Base-by-base conservation (phyloP, 495 filamentous ascomycete genomes). In the Tuber melanosporum region DNA sequence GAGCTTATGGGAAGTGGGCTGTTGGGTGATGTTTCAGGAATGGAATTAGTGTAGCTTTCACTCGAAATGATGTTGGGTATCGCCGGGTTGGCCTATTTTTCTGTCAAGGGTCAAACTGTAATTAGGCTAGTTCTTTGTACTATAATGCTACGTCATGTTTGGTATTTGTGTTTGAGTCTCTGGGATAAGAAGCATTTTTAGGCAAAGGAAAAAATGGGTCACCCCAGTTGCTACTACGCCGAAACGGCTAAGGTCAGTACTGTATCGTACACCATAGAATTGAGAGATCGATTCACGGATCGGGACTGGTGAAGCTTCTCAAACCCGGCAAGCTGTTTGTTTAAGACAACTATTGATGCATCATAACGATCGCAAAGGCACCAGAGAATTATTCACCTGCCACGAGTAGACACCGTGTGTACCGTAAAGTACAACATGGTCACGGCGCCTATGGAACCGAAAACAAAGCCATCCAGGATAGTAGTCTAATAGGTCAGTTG, bases 1-100 rank as follows among this genome's bases (percentile, higher is more conserved):
- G 81, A 76, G 44, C 71, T 79, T 39, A 79, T 83, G 72, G 75
- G 75, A 36, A 81, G 81, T 9, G 81, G 74, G n/a, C 42, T 80
- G 32, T 78, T 82, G 26, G 81, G 81, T 1, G 81, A 82, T 71
- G 81, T 77, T 19, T 26, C 52, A 3, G 81, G 73, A 43, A 79
- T 79, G 74, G 81, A 82, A n/a, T 80, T 82, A 47, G 75, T 73
- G 71, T 80, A 81, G 42, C 71, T 66, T 66, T 36, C 57, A 9
- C 12, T 3, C n/a, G 9, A 36, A 36, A 66, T 66, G 26, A 32
- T 14, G n/a, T 32, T 66, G 26, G 26, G 2, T 26, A 4, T 66
- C 3, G 14, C 26, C 57, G 3, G 52, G 12, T 62, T 14, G 57
- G 5, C 57, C 32, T 36, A 36, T 66, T 66, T 66, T 66, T 36